phyloP scores from a whole-genome alignment of 495 filamentous ascomycete species.

The Articulospora tetracladia region DNA sequence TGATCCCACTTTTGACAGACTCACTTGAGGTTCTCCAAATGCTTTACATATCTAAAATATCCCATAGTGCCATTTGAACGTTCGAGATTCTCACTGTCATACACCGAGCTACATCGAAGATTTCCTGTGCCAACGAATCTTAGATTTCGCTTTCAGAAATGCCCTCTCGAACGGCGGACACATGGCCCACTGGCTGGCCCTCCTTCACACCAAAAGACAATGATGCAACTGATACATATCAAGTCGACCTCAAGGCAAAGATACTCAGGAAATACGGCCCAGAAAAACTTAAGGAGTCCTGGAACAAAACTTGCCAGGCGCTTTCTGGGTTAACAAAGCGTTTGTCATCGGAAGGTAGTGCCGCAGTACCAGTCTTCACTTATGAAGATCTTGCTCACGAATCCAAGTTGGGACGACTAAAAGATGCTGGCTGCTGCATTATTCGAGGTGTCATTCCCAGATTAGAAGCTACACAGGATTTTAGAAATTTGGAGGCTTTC shows the following conservation, averaged over 20 bases:
- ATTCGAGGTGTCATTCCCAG: constrained; percentile 15
- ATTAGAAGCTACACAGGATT: constrained; percentile 9
- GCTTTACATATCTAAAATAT: too few relatives aligned
- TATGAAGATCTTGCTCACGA: constrained; percentile 4
- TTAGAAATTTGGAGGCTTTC: constrained; percentile 8
- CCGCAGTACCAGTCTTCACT: constrained; percentile 7
- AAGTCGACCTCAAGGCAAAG: constrained; percentile 2
- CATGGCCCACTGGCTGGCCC: not conserved
- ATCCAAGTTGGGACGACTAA: constrained; percentile 1
- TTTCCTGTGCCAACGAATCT: too few relatives aligned
- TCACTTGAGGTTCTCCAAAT: too few relatives aligned
- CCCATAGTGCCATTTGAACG: too few relatives aligned
- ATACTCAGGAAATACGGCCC: constrained; percentile 21
- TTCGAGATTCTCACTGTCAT: too few relatives aligned
- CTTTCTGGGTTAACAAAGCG: constrained; percentile 2
- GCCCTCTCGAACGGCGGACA: not conserved
- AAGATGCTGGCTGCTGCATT: constrained; percentile 14
- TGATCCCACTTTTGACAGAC: too few relatives aligned
- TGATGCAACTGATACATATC: not conserved
- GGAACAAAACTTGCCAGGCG: constrained; percentile 13
- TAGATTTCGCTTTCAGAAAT: not conserved
- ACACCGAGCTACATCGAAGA: too few relatives aligned
- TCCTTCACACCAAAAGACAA: constrained; percentile 3
- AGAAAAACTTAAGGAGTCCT: constrained; percentile 7
- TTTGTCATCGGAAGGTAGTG: not conserved